phyloP scores from a whole-genome alignment of 2,329 filamentous ascomycete genomes.

The Diaporthe sp. region DNA sequence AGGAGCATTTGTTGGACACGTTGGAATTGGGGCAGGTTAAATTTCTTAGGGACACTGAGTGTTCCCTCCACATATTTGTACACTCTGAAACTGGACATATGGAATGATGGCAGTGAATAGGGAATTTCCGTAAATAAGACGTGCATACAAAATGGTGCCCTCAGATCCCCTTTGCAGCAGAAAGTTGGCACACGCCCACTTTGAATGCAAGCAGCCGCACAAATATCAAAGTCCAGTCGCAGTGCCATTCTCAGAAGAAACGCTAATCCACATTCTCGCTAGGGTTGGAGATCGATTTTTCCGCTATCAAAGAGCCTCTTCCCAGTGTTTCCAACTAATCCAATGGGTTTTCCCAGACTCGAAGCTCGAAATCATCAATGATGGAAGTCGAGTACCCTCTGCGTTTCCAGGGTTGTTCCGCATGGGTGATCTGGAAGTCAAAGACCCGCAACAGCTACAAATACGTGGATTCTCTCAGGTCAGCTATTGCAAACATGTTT shows the following conservation, averaged over 20 bases:
- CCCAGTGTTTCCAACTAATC: background rate
- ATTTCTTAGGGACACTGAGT: too few species aligned
- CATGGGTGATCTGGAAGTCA: conserved; percentile 26
- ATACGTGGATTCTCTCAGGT: background rate
- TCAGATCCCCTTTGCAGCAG: background rate
- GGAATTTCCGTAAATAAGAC: too few species aligned
- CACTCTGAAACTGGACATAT: too few species aligned
- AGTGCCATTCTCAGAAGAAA: too few species aligned
- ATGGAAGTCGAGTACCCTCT: background rate
- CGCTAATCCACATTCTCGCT: background rate
- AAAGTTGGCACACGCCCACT: background rate
- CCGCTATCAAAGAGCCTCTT: background rate
- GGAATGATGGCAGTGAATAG: too few species aligned
- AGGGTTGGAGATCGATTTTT: background rate
- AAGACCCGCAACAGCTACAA: conserved; percentile 28
- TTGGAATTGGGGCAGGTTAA: too few species aligned
- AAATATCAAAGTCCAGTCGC: background rate
- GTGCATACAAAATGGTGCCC: too few species aligned
- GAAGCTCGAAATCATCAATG: background rate
- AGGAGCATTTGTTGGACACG: background rate
- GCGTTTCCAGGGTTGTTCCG: conserved; percentile 19
- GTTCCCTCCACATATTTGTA: too few species aligned
- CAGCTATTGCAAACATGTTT: background rate
- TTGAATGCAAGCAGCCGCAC: background rate
- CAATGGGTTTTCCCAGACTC: conserved; percentile 1